Base-by-base conservation (phyloP, 2,329 filamentous ascomycete genomes). In the Talaromyces funiculosus region DNA sequence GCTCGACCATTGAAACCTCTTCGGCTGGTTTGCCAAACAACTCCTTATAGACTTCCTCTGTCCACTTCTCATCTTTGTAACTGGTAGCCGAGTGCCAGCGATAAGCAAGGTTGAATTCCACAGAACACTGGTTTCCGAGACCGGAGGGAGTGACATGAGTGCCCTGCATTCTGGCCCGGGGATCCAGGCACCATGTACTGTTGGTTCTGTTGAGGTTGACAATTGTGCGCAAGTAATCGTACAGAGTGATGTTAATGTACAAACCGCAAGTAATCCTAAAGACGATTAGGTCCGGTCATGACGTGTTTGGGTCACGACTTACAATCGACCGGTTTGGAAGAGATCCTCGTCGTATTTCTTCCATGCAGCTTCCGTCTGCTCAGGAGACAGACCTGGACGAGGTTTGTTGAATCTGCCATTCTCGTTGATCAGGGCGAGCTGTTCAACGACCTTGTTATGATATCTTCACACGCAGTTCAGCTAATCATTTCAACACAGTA, bases 51-150 rank as follows among this genome's bases (percentile, higher is more conserved):
- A 90, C 81, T 12, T 87, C 79, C 66, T 91, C 82, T 22, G 90
- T 88, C 90, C 90, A 95, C 65, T 86, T 81, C 69, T 94, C 90
- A 67, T 96, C 91, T 64, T 84, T 86, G 61, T 85, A 83, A 38
- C 82, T 83, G 66, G 94, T 89, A 66, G 88, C 86, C 3, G 90
- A 90, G 77, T 95, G 90, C 90, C 90, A 95, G 64, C 90, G 83
- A 73, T 96, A 95, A 66, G 89, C 88, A 9, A 96, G 81, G 70
- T 94, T 95, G 80, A 96, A 96, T 76, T 96, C 91, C 3, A 89
- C 90, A 0, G 90, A 93, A 4, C 93, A 90, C 65, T 89, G 86
- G 68, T 94, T 95, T 55, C 91, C 91, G 0, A 89, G 84, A 43
- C 90, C 91, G 24, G 86, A 81, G 47, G 89, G 85, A 0, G 88